A percentile compares a stretch with the other conserved stretches of the same genome.
phyloP scores from a whole-genome alignment of 345 rosid species.

The Sonneratia caseolaris region DNA sequence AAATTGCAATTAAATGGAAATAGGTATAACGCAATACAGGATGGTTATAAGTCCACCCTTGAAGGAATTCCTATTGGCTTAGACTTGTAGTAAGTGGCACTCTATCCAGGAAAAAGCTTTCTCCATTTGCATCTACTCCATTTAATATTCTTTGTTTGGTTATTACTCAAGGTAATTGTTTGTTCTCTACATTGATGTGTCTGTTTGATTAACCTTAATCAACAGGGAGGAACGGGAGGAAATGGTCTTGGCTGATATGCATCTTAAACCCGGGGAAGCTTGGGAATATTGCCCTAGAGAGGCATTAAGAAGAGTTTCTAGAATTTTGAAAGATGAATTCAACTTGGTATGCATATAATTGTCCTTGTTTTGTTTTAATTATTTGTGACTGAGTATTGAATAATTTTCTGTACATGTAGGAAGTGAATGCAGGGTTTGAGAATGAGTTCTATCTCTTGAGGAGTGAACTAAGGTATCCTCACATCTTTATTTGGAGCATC shows the following conservation, averaged over 20 bases:
- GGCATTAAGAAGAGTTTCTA: conserved; percentile 56
- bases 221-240: conserved; percentile 64
- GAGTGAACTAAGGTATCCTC: conserved; percentile 41
- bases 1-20: background rate
- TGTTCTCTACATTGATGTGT: background rate
- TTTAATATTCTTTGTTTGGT: background rate
- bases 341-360: conserved; percentile 41
- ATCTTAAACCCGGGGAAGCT: conserved; percentile 61
- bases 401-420: conserved; percentile 26
- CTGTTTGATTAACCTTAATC: conserved; percentile 2
- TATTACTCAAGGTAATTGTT: background rate
- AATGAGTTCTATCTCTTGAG: conserved; percentile 82
- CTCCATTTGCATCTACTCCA: background rate
- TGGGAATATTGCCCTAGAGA: conserved; percentile 98
- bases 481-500: conserved; percentile 2
- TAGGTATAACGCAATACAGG: background rate
- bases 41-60: background rate
- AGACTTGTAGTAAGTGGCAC: background rate
- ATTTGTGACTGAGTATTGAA: conserved; percentile 8
- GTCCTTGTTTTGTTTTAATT: background rate
- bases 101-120: background rate
- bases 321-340: conserved; percentile 72
- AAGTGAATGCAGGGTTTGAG: conserved; percentile 95
- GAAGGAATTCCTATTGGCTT: background rate
- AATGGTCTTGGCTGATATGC: conserved; percentile 96